Conservation (phyloP, 805 yeast species). For the Torulaspora microellipsoides region DNA sequence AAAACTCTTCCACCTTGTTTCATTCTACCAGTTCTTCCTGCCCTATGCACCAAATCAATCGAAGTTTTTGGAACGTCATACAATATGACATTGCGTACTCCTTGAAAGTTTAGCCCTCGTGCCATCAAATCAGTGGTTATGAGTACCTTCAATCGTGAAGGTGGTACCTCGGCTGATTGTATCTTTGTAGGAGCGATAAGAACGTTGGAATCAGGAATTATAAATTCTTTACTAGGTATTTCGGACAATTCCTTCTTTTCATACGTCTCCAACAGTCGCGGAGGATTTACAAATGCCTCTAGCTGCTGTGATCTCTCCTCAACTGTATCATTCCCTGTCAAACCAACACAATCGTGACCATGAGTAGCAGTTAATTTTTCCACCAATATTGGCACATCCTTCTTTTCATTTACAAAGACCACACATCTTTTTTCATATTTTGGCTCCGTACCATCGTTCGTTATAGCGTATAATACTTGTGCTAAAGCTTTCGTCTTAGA, state of each 20-base stretch:
- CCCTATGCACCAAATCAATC: conserved; percentile 82
- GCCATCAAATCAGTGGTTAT: conserved; percentile 87
- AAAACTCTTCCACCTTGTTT: conserved; percentile 85
- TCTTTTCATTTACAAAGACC: conserved; percentile 77
- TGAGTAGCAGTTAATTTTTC: conserved; percentile 45
- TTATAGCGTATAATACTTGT: conserved; percentile 82
- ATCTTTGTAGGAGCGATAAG: conserved; percentile 13
- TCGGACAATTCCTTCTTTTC: conserved; percentile 3
- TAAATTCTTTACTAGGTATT: conserved; percentile 3
- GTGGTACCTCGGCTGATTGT: conserved; percentile 2
- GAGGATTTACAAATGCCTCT: conserved; percentile 59
- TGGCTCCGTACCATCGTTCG: conserved; percentile 74
- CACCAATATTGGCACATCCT: conserved; percentile 56
- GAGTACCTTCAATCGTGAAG: conserved; percentile 51
- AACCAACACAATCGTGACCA: conserved; percentile 56
- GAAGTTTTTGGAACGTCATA: conserved; percentile 84
- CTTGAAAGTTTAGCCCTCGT: conserved; percentile 82
- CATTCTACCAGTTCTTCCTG: conserved; percentile 94
- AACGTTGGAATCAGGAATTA: conserved; percentile 37
- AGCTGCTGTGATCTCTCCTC: conserved; percentile 57
- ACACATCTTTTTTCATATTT: conserved; percentile 74
- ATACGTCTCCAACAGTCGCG: conserved; percentile 40
- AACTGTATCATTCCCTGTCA: conserved; percentile 61
- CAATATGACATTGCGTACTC: conserved; percentile 73
- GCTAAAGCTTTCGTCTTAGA: conserved; percentile 80